Conservation (phyloP, 495 filamentous ascomycete species). For the Astrothelium subdiscretum region DNA sequence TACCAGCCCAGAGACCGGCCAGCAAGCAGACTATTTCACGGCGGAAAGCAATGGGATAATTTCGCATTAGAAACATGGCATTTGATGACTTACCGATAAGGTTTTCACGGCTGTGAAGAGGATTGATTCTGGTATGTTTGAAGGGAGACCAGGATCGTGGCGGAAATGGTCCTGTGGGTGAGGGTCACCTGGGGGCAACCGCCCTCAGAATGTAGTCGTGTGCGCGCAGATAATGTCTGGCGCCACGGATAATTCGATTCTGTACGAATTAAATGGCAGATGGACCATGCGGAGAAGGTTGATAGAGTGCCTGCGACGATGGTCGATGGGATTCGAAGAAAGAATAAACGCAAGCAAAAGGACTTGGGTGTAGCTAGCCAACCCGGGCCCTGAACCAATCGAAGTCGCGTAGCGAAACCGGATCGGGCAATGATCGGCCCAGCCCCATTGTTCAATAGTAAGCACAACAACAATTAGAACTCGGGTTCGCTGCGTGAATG, state of each 20-base stretch:
- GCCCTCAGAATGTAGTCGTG: not conserved
- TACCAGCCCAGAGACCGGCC: not conserved
- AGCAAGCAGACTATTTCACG: not conserved
- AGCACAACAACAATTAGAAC: slow-evolving; percentile 1
- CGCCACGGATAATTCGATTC: not conserved
- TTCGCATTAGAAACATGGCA: not conserved
- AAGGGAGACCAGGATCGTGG: not conserved
- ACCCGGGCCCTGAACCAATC: not conserved
- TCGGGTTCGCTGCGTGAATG: not conserved
- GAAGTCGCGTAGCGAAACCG: not conserved
- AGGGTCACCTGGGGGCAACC: not conserved
- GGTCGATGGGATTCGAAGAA: slow-evolving; percentile 1
- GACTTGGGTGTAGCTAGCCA: slow-evolving; percentile 1
- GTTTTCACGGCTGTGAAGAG: not conserved
- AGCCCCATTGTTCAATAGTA: not conserved
- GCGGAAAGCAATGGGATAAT: not conserved
- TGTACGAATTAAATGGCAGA: not conserved
- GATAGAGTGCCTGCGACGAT: not conserved
- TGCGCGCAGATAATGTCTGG: not conserved
- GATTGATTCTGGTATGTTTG: not conserved
- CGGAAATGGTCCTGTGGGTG: slow-evolving; percentile 2
- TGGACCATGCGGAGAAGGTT: not conserved
- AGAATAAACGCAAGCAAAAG: slow-evolving; percentile 3
- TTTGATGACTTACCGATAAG: not conserved
- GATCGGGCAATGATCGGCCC: not conserved